Percentiles rank a stretch among this genome's conserved stretches.
Evolutionary conservation across 176 grass and related monocot genomes (phyloP).

Genomic region (Zoysia pacifica): DNA sequence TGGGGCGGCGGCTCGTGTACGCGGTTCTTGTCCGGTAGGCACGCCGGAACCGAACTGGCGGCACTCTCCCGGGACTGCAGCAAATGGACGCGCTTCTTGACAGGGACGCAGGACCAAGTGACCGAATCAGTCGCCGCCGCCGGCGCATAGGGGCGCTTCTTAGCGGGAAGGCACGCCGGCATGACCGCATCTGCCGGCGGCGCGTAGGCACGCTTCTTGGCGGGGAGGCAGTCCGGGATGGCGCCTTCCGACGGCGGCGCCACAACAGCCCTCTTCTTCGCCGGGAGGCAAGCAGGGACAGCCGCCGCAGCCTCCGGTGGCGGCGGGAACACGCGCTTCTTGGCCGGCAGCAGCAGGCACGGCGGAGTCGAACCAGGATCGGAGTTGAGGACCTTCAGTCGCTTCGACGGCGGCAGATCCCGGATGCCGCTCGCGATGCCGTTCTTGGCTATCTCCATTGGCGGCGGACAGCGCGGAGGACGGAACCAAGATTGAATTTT

Average conservation of each 20-base stretch:
- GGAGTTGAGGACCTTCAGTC: conserved; percentile 59
- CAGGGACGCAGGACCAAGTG: background rate
- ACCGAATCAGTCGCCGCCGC: background rate
- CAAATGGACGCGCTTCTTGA: conserved; percentile 29
- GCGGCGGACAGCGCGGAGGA: background rate
- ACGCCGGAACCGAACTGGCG: background rate
- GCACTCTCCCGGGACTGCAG: background rate
- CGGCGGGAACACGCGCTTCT: conserved; percentile 53
- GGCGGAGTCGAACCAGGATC: background rate
- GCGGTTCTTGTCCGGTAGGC: conserved; percentile 23
- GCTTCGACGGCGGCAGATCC: conserved; percentile 69
- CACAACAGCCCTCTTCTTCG: conserved; percentile 7
- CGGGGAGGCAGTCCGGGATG: background rate
- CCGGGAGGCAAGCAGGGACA: background rate
- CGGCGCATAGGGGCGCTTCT: background rate
- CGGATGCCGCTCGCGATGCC: conserved; percentile 39
- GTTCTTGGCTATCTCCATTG: conserved; percentile 38
- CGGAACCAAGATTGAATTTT: background rate
- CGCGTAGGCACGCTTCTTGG: conserved; percentile 29
- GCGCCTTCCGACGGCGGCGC: background rate
- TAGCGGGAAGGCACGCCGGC: background rate
- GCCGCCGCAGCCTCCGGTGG: background rate
- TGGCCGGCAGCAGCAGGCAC: conserved; percentile 47
- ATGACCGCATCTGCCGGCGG: background rate
- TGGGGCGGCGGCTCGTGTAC: background rate